Evolutionary conservation across 169 alveolate species (phyloP), one percentile per base, ranked within the genome.

Genomic region (Plasmodium falciparum): DNA sequence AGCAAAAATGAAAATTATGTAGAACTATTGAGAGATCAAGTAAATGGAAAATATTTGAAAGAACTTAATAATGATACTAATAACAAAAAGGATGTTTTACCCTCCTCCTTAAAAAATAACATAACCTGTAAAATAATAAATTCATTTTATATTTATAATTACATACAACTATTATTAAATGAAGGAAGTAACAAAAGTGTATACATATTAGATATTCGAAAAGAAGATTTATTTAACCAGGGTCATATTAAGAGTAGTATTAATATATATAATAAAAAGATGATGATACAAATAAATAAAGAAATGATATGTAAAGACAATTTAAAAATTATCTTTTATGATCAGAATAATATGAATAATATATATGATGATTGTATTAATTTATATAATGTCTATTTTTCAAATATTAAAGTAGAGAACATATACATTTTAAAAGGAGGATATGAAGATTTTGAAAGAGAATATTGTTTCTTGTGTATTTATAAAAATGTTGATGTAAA

Each of bases 381-480:
- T 1, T 20, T 86, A 20, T 49, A 22, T 43, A 20, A 12, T 24
- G 6, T 39, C 7, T 49, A 62, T 66, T 86, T 86, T 65, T 17
- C 49, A 61, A 73, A 86, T 24, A 39, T 49, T 33, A 71, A 86
- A 71, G 85, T 88, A 0, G 54, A 67, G 43, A 71, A 59, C 15
- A 39, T 39, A 39, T 86, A 86, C 73, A 59, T 86, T 62, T 73
- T 86, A 72, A 86, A 72, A 52, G 92, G 78, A 45, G 92, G 92
- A 8, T 86, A 65, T 43, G 49, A 17, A 61, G 61, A 72, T 47
- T 86, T 71, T 61, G 76, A 86, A 86, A 72, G 50, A 17, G 78
- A 71, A 45, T 86, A 71, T 20, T 50, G 7, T 67, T 86, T 86
- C 50, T 73, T 86, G 62, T 86, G 92, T 49, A 7, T 56, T 17